Conservation (phyloP, 768 basidiomycete genomes). For the Russula dissimulans region DNA sequence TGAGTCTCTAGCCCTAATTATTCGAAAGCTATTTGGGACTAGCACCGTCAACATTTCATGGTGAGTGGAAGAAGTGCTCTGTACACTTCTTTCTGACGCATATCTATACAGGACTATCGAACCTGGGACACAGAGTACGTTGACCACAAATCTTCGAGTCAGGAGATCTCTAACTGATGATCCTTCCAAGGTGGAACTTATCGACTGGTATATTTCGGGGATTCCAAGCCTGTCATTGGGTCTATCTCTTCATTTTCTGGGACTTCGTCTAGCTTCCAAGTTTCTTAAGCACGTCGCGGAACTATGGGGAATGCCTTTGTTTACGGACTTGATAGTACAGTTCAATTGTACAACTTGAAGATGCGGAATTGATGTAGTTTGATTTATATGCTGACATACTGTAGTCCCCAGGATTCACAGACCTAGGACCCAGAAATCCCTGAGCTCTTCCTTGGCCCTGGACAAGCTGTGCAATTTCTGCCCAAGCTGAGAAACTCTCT, state of each 20-base stretch:
- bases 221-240: conserved; percentile 63
- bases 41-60: conserved; percentile 62
- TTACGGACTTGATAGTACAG: neutral
- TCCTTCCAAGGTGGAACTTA: conserved; percentile 50
- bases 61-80: conserved; percentile 29
- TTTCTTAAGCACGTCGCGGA: conserved; percentile 27
- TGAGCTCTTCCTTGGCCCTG: too few relatives aligned
- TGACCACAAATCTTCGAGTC: neutral
- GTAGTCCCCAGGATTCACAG: too few relatives aligned
- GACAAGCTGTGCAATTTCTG: too few relatives aligned
- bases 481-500: too few relatives aligned
- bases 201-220: conserved; percentile 62
- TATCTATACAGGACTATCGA: conserved; percentile 48
- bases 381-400: too few relatives aligned
- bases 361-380: neutral
- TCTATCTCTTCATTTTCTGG: conserved; percentile 55
- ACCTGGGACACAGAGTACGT: conserved; percentile 44
- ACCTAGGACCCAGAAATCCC: too few relatives aligned
- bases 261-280: conserved; percentile 50
- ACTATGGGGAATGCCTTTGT: neutral
- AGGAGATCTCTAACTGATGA: neutral
- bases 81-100: neutral
- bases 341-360: too few relatives aligned
- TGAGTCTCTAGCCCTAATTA: neutral
- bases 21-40: conserved; percentile 41